Evolutionary conservation across 495 filamentous ascomycete genomes (phyloP).

Genomic region (Glonium stellatum): DNA sequence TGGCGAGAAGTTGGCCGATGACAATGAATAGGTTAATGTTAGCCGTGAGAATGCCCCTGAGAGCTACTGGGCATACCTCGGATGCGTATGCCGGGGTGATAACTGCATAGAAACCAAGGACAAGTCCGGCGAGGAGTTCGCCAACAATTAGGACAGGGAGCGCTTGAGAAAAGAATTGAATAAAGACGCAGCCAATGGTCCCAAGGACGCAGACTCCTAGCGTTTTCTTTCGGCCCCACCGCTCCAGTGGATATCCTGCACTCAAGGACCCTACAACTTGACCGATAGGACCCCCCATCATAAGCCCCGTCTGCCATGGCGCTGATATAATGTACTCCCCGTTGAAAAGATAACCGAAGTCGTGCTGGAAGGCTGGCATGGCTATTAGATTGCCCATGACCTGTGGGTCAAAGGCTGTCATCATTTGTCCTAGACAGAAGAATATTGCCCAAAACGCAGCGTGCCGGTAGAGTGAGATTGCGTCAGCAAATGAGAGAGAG

Average conservation of each 20-base stretch:
- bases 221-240: constrained; percentile 33
- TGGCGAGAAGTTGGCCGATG: constrained; percentile 47
- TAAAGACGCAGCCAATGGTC: constrained; percentile 42
- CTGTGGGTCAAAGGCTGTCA: no score
- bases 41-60: constrained; percentile 42
- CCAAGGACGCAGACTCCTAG: constrained; percentile 33
- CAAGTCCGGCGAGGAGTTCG: constrained; percentile 33
- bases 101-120: constrained; percentile 32
- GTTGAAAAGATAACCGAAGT: no score
- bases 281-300: constrained; percentile 34
- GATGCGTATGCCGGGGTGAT: constrained; percentile 40
- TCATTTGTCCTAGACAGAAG: no score
- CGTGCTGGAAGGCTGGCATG: no score
- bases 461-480: no score
- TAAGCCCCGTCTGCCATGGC: constrained; percentile 34
- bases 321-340: constrained; percentile 32
- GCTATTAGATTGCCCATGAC: no score
- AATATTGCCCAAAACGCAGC: no score
- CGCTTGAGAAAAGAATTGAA: constrained; percentile 46
- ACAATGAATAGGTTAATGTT: constrained; percentile 46
- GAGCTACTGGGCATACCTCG: constrained; percentile 43
- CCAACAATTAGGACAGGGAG: constrained; percentile 35
- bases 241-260: constrained; percentile 35
- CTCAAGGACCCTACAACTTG: constrained; percentile 33
- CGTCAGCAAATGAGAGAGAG: no score